Conservation (phyloP, 352 stramenopile genomes). For the Pythium plurisporium region DNA sequence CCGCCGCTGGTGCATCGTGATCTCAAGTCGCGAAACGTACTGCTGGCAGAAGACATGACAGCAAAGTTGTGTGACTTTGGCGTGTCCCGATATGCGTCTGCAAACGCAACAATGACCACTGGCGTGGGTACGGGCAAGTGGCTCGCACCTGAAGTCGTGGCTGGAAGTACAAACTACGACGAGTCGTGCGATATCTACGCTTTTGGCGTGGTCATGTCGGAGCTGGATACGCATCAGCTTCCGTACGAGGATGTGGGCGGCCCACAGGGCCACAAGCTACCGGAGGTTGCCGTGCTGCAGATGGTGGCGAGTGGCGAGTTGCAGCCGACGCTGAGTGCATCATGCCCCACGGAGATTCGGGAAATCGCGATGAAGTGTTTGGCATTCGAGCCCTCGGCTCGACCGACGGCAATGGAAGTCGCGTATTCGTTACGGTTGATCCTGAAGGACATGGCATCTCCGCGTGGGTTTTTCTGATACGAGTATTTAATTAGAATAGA, state of each 20-base stretch:
- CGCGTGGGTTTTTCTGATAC: too few relatives aligned
- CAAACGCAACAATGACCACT: constrained; percentile 14
- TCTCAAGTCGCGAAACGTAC: constrained; percentile 42
- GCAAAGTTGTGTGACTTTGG: constrained; percentile 26
- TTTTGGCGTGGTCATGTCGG: constrained; percentile 46
- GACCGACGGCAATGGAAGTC: constrained; percentile 20
- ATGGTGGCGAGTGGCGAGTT: constrained; percentile 30
- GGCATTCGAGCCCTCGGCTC: constrained; percentile 16
- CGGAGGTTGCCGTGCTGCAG: constrained; percentile 38
- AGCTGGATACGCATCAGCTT: constrained; percentile 50
- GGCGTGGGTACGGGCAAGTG: constrained; percentile 26
- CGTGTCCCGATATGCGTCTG: constrained; percentile 13
- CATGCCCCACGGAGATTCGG: constrained; percentile 12
- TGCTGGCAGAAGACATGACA: constrained; percentile 25
- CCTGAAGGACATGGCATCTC: constrained; percentile 19
- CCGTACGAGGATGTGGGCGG: constrained; percentile 37
- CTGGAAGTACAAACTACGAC: constrained; percentile 29
- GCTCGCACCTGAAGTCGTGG: constrained; percentile 43
- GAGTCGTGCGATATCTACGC: constrained; percentile 38
- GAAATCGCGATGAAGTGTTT: constrained; percentile 22
- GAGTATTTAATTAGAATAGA: too few relatives aligned
- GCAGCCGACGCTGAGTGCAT: constrained; percentile 14
- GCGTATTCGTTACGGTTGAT: constrained; percentile 24
- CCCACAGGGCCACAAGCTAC: constrained; percentile 22
- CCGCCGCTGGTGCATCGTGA: constrained; percentile 38